Percentiles rank a stretch among this genome's conserved stretches.
phyloP scores from a whole-genome alignment of 495 filamentous ascomycete species.

The Penicillium tannophilum region DNA sequence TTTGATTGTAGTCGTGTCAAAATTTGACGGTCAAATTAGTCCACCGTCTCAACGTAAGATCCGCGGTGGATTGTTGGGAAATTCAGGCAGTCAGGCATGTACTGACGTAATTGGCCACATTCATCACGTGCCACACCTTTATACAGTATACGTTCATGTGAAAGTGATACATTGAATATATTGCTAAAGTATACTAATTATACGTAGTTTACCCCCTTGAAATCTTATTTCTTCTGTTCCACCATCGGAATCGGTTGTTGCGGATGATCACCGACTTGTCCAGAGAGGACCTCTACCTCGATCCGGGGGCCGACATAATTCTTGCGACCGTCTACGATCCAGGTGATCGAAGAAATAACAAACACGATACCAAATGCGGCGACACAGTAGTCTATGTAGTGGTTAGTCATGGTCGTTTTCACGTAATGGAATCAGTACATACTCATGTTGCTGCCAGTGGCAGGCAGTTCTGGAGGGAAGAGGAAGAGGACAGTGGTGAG shows the following conservation, averaged over 20 bases:
- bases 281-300: slow-evolving; percentile 46
- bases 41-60: slow-evolving; percentile 10
- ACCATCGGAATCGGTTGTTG: slow-evolving; percentile 25
- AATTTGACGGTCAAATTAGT: not conserved
- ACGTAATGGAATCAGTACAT: slow-evolving; percentile 22
- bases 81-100: slow-evolving; percentile 11
- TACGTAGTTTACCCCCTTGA: not conserved
- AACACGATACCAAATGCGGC: slow-evolving; percentile 70
- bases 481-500: slow-evolving; percentile 76
- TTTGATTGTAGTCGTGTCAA: not conserved
- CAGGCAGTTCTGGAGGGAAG: slow-evolving; percentile 69
- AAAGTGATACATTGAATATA: not conserved
- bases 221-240: slow-evolving; percentile 19
- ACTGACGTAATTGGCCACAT: slow-evolving; percentile 22
- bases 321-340: slow-evolving; percentile 73
- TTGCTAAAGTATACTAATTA: not conserved
- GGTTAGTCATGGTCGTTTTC: slow-evolving; percentile 13
- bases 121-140: not conserved
- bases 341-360: slow-evolving; percentile 64
- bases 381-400: slow-evolving; percentile 61
- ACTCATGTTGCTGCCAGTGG: slow-evolving; percentile 73
- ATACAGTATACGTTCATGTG: too few relatives aligned
- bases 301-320: slow-evolving; percentile 66
- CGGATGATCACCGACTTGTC: slow-evolving; percentile 20
- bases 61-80: slow-evolving; percentile 25